phyloP scores from a whole-genome alignment of 768 basidiomycete species.

The Mycena belliarum region DNA sequence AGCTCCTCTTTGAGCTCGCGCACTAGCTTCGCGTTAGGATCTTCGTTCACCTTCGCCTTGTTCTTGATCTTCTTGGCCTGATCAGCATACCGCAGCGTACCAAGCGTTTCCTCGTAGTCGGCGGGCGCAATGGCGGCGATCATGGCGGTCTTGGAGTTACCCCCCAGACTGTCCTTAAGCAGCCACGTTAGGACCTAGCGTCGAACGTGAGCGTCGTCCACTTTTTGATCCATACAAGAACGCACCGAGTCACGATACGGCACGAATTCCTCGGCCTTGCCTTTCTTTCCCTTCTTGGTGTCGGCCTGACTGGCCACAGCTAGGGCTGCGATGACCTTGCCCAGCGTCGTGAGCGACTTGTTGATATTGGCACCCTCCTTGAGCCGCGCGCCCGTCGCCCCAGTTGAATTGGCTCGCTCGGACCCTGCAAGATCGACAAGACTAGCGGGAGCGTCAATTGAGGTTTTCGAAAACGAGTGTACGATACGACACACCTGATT shows the following conservation, averaged over 20 bases:
- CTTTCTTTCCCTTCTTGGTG: constrained; percentile 86
- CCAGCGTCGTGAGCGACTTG: constrained; percentile 95
- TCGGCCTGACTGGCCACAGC: constrained; percentile 68
- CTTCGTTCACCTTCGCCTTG: constrained; percentile 98
- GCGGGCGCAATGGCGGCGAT: constrained; percentile 99
- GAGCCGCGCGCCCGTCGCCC: constrained; percentile 92
- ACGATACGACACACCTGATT: constrained; percentile 71
- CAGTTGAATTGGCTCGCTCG: constrained; percentile 96
- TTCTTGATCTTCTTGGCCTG: constrained; percentile 99
- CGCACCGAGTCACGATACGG: constrained; percentile 96
- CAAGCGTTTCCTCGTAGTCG: constrained; percentile 96
- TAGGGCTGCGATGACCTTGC: constrained; percentile 94
- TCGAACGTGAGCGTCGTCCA: constrained; percentile 1
- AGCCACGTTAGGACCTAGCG: constrained; percentile 93
- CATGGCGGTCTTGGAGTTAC: constrained; percentile 98
- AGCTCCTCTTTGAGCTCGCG: constrained; percentile 99
- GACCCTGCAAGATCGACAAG: constrained; percentile 96
- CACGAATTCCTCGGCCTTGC: constrained; percentile 87
- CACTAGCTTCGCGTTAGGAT: constrained; percentile 98
- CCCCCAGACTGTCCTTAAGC: constrained; percentile 95
- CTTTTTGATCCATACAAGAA: constrained; percentile 18
- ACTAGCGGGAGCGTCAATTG: constrained; percentile 36
- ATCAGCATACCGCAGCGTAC: constrained; percentile 96
- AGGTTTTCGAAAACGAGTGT: constrained; percentile 16
- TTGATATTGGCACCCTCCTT: constrained; percentile 99